Conservation (phyloP, 2,329 filamentous ascomycete genomes). For the Blastomyces silverae region DNA sequence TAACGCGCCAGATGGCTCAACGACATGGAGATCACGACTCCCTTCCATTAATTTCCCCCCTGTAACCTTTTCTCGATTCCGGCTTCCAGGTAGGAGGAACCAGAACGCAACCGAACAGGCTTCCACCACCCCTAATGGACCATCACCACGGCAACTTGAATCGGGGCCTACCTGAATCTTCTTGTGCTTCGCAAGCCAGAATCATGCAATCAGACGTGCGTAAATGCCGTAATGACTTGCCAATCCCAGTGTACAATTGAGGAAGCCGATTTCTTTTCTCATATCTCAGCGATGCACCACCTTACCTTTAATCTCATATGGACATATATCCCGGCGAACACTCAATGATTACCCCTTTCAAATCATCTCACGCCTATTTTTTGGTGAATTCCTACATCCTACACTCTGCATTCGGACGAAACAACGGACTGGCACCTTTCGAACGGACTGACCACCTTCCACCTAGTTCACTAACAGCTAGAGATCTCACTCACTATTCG, state of each 20-base stretch:
- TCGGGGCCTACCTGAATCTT: conserved; percentile 15
- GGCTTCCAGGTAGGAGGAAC: conserved; percentile 7
- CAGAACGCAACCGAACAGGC: not conserved
- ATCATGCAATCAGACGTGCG: not conserved
- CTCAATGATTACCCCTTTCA: not conserved
- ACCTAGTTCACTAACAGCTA: not conserved
- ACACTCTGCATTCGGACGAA: not conserved
- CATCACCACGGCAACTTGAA: conserved; percentile 21
- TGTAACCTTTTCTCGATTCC: conserved; percentile 15
- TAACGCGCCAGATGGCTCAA: not conserved
- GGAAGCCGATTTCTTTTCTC: not conserved
- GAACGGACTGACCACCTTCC: not conserved
- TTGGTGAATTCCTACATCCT: not conserved
- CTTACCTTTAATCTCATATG: not conserved
- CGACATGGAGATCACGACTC: conserved; percentile 18
- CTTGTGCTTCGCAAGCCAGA: not conserved
- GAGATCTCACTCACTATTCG: not conserved
- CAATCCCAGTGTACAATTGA: not conserved
- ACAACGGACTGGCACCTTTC: not conserved
- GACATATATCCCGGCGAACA: not conserved
- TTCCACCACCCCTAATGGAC: conserved; percentile 9
- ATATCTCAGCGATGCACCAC: not conserved
- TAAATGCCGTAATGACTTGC: not conserved
- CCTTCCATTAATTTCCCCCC: conserved; percentile 8
- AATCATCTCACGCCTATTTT: not conserved